These are phyloP conservation scores for slime mould (Dictyostelium discoideum) DNA, from an alignment of 78 protist species.

Conservation along the genomic window dicty_2.7 NC_007090.3:2540501-2541000, in stretches of 20 bases:
- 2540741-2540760: neutral
- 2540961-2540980: neutral
- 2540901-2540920: neutral
- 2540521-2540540: neutral
- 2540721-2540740: neutral
- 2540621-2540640: neutral
- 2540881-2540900: neutral
- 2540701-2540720: neutral
- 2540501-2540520: neutral
- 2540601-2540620: neutral
- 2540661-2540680: neutral
- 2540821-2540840: neutral
- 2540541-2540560: neutral
- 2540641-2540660: neutral
- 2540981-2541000: neutral
- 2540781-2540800: neutral
- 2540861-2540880: neutral
- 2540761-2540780: slow-evolving; percentile 23
- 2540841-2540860: neutral
- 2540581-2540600: neutral
- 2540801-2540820: neutral
- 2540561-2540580: neutral
- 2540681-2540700: neutral
- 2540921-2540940: neutral
- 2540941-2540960: neutral